These are phyloP conservation scores for Pseudogymnoascus verrucosus DNA, from an alignment of 2,329 filamentous ascomycete genomes.

Conservation along the genomic window DNA sequence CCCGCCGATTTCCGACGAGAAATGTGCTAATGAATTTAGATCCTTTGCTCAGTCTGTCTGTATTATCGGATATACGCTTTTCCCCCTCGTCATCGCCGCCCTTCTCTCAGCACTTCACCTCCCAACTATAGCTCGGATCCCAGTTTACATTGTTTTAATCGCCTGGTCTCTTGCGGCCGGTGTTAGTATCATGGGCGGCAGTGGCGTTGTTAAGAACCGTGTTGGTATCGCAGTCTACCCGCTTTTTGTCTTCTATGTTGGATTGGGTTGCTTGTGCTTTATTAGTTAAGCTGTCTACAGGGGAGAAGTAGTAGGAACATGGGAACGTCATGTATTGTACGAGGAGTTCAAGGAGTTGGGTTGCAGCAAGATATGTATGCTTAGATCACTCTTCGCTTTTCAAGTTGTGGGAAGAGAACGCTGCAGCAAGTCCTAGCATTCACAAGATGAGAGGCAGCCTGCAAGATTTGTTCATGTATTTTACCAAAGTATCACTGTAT, in stretches of 20 bases:
- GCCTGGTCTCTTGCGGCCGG: slow-evolving; percentile 92
- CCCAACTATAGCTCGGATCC: slow-evolving; percentile 74
- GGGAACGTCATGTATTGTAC: slow-evolving; percentile 1
- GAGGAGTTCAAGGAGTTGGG: slow-evolving; percentile 6
- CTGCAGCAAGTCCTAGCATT: background rate
- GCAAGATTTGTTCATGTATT: background rate
- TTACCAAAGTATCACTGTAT: background rate
- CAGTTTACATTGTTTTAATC: slow-evolving; percentile 81
- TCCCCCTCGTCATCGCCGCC: slow-evolving; percentile 89
- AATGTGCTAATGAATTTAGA: slow-evolving; percentile 41
- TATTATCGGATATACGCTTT: slow-evolving; percentile 97
- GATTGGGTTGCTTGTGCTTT: slow-evolving; percentile 89
- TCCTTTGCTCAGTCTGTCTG: slow-evolving; percentile 97
- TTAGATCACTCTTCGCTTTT: background rate
- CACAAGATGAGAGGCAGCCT: background rate
- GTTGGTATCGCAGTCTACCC: slow-evolving; percentile 93
- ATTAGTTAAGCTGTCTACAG: slow-evolving; percentile 61
- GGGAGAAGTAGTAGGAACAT: background rate
- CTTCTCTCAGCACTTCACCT: slow-evolving; percentile 78
- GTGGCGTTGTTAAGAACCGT: slow-evolving; percentile 89
- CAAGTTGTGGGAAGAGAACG: background rate
- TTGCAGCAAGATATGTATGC: slow-evolving; percentile 1
- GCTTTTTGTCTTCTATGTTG: slow-evolving; percentile 89
- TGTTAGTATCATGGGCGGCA: slow-evolving; percentile 90
- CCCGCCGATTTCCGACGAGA: slow-evolving; percentile 12